phyloP scores from a whole-genome alignment of 805 yeast species.

The Pichia sporocuriosa region DNA sequence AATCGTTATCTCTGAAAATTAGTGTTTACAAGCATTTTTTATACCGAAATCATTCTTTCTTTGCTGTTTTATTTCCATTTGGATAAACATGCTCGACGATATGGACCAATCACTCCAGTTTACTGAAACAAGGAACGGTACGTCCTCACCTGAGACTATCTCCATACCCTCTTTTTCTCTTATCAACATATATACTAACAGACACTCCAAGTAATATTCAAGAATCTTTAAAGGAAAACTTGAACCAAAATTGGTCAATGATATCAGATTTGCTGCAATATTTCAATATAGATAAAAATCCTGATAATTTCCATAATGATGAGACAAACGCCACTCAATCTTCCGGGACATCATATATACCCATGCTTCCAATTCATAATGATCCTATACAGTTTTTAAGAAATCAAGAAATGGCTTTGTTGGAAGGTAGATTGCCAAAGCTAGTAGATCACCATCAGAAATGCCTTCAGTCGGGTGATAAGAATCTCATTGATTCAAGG shows the following conservation, averaged over 20 bases:
- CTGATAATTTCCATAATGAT: background rate
- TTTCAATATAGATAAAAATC: background rate
- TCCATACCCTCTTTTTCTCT: too few species aligned
- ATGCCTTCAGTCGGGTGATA: slow-evolving; percentile 31
- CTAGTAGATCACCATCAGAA: slow-evolving; percentile 24
- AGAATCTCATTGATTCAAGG: slow-evolving; percentile 28
- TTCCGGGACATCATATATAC: background rate
- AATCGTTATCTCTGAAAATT: too few species aligned
- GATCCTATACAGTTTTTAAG: slow-evolving; percentile 31
- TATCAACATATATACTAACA: background rate
- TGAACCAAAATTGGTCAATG: slow-evolving; percentile 7
- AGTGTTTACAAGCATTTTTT: too few species aligned
- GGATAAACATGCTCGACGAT: too few species aligned
- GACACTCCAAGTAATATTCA: too few species aligned
- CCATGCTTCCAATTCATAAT: slow-evolving; percentile 1
- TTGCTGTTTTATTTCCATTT: too few species aligned
- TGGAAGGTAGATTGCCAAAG: slow-evolving; percentile 19
- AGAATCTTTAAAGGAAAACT: too few species aligned
- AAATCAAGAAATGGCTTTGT: slow-evolving; percentile 24
- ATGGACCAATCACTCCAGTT: too few species aligned
- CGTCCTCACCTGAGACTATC: too few species aligned
- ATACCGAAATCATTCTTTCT: too few species aligned
- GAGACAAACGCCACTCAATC: too few species aligned
- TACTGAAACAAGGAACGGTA: too few species aligned
- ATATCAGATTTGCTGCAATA: slow-evolving; percentile 7